A percentile compares a stretch with the other conserved stretches of the same genome.
phyloP scores from a whole-genome alignment of 1,284 basidiomycete genomes.

The Schizophyllum amplum region DNA sequence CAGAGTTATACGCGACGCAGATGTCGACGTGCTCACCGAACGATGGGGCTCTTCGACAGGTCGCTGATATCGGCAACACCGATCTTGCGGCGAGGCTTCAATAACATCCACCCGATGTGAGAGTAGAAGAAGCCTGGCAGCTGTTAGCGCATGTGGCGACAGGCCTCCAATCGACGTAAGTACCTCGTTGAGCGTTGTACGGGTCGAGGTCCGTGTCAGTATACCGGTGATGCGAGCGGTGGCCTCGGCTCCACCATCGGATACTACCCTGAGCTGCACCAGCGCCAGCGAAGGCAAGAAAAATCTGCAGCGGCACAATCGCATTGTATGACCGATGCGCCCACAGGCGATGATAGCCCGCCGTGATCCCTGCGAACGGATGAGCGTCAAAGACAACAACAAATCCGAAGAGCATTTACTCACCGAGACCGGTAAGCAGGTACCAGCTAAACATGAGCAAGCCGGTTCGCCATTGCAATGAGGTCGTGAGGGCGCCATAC shows the following conservation, averaged over 20 bases:
- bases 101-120: slow-evolving; percentile 79
- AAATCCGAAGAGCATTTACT: slow-evolving; percentile 13
- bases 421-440: slow-evolving; percentile 68
- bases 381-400: slow-evolving; percentile 1
- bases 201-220: slow-evolving; percentile 85
- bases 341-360: slow-evolving; percentile 79
- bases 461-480: slow-evolving; percentile 41
- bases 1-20: neutral
- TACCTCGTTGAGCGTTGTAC: slow-evolving; percentile 57
- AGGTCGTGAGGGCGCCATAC: slow-evolving; percentile 39
- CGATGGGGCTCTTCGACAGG: slow-evolving; percentile 56
- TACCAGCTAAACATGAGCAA: slow-evolving; percentile 63
- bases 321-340: slow-evolving; percentile 80
- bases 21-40: slow-evolving; percentile 26
- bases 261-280: slow-evolving; percentile 79
- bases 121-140: slow-evolving; percentile 55
- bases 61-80: slow-evolving; percentile 77
- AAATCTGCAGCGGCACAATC: slow-evolving; percentile 57
- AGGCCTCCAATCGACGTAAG: neutral
- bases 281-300: slow-evolving; percentile 60
- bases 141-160: neutral
- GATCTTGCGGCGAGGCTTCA: slow-evolving; percentile 74
- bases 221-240: slow-evolving; percentile 81
- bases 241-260: slow-evolving; percentile 80
- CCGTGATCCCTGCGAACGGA: slow-evolving; percentile 31